Evolutionary conservation across 331 rosid species (phyloP).

Genomic region (Quercus lobata): DNA sequence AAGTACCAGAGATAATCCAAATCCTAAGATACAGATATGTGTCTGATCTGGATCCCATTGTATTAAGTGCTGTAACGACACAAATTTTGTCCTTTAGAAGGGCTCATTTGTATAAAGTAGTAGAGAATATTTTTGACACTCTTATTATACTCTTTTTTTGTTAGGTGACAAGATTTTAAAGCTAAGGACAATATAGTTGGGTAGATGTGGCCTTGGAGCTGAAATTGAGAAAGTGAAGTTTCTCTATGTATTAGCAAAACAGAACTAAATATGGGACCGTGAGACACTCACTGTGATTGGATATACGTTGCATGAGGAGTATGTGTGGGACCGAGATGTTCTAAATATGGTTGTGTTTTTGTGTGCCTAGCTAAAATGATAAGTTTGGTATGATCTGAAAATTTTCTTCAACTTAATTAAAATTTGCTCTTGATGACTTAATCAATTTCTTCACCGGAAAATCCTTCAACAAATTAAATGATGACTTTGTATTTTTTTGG

Average conservation of each 20-base stretch:
- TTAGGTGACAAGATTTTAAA: no score
- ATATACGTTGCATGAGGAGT: not conserved
- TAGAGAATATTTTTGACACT: not conserved
- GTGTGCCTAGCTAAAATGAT: not conserved
- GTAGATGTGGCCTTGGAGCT: conserved; percentile 16
- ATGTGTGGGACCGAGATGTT: not conserved
- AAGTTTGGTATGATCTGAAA: not conserved
- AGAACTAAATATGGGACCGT: conserved; percentile 18
- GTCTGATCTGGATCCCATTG: no score
- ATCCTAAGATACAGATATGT: rapidly evolving
- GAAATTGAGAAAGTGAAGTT: conserved; percentile 33
- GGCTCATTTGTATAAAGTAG: not conserved
- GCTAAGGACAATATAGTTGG: conserved; percentile 17
- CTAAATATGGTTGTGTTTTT: not conserved
- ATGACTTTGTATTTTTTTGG: not conserved
- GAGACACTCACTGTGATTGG: not conserved
- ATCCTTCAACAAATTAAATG: not conserved
- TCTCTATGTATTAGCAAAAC: conserved; percentile 27
- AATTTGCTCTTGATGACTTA: not conserved
- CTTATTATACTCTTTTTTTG: no score
- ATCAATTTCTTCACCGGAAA: not conserved
- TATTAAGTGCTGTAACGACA: no score
- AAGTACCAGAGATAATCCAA: rapidly evolving
- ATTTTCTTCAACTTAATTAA: not conserved
- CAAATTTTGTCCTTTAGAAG: no score